Evolutionary conservation across 495 filamentous ascomycete species (phyloP), one percentile per base, ranked within the genome.

Genomic region (Tirmania nivea): DNA sequence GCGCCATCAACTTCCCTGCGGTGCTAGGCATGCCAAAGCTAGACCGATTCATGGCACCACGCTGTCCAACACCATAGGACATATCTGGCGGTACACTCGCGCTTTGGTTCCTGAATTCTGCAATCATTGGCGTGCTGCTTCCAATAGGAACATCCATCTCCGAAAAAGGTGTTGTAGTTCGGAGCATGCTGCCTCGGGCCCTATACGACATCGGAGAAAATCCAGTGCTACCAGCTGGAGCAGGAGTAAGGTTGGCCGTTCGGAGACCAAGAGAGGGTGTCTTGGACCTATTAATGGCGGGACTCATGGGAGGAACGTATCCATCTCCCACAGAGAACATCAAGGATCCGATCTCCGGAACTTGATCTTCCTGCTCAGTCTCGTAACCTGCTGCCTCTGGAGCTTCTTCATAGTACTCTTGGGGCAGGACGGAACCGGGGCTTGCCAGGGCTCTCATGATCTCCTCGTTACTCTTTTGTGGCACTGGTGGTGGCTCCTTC

Each of bases 21-120:
- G 69, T 5, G 75, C 76, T 57, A 80, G 69, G 52, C 73, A 68
- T 53, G 69, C 68, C 57, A 77, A 71, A 42, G 73, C 78, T 0
- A 71, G 78, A 17, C 76, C 79, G 55, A 65, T 73, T 65, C 67
- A 73, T 51, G 25, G 25, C 25, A 52, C 56, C 55, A 51, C 57
- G 55, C 61, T 59, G 54, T 12, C 25, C 12, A 60, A 55, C 63
- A 51, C 80, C 75, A 69, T 77, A 85, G 61, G 72, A 72, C 86
- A 96, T 94, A 66, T 94, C 78, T 6, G 90, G 89, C 19, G 90
- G 90, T 0, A 94, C 90, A 1, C 88, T 94, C 60, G 93, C 84
- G 5, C 85, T 88, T 10, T 68, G 67, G 52, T 83, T 77, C 2
- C 90, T 78, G 7, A 76, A 72, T 48, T 89, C 69, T 2, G 81